Evolutionary conservation across 2,329 filamentous ascomycete species (phyloP).

Genomic region (Periconia sp.): DNA sequence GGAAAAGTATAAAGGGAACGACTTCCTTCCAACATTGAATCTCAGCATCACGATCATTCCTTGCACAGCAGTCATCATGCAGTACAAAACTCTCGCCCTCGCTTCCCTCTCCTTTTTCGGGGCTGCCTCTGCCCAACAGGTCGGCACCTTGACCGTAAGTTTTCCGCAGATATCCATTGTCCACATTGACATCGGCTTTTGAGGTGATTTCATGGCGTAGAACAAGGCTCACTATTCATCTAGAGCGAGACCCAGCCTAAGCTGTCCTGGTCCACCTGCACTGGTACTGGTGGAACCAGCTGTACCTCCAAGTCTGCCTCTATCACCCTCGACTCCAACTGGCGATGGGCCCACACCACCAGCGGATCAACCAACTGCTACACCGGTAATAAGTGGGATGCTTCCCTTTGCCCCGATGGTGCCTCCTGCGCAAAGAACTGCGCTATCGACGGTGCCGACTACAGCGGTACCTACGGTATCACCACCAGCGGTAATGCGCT

Average conservation of each 20-base stretch:
- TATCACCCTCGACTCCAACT: constrained; percentile 51
- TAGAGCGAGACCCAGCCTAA: constrained; percentile 46
- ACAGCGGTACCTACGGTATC: constrained; percentile 51
- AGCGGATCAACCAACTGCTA: constrained; percentile 53
- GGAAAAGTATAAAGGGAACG: constrained; percentile 31
- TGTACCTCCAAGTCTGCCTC: constrained; percentile 42
- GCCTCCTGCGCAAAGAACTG: constrained; percentile 44
- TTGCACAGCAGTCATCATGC: constrained; percentile 37
- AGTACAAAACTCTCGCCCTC: constrained; percentile 43
- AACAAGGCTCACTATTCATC: constrained; percentile 3
- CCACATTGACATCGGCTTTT: not conserved
- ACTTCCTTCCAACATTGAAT: constrained; percentile 6
- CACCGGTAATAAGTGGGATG: constrained; percentile 49
- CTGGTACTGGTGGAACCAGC: constrained; percentile 40
- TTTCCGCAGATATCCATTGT: not conserved
- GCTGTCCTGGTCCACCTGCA: constrained; percentile 45
- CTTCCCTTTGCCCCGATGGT: constrained; percentile 43
- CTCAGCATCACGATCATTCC: constrained; percentile 30
- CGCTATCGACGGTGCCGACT: constrained; percentile 48
- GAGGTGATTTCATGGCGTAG: not conserved
- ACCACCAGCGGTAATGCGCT: constrained; percentile 55
- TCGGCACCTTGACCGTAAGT: constrained; percentile 34
- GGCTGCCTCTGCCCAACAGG: constrained; percentile 45
- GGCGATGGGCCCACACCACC: constrained; percentile 53
- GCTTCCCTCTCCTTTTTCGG: constrained; percentile 44